Evolutionary conservation across 495 filamentous ascomycete species (phyloP), one percentile per base, ranked within the genome.

Genomic region (Podospora pseudocomata): DNA sequence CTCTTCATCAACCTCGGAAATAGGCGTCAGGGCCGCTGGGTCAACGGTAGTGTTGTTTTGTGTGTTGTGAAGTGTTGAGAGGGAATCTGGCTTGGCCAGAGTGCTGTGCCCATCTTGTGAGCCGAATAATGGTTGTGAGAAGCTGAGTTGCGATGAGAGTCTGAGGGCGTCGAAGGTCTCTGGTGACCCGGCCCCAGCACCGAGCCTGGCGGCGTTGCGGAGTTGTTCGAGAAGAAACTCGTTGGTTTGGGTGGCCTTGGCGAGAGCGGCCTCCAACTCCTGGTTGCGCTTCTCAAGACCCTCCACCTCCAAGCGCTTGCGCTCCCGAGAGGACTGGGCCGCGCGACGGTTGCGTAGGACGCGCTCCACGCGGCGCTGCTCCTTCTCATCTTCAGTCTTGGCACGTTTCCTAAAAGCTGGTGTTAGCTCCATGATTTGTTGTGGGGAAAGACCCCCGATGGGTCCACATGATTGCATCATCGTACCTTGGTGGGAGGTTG

Each of bases 301-400:
- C 80, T 99, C 95, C 68, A 96, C 91, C 80, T 99, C 96, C 70
- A 91, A 86, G 66, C 94, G 88, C 85, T 99, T 99, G 65, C 95
- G 90, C 80, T 98, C 95, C 44, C 95, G 86, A 16, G 94, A 97
- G 64, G 94, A 96, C 83, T 98, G 95, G 56, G 95, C 95, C 54
- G 95, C 95, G 63, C 92, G 90, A 69, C 95, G 92, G 79, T 99
- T 99, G 53, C 95, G 89, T 70, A 97, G 91, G 56, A 99, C 94
- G 64, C 95, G 92, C 83, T 99, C 95, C 71, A 98, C 94, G 64
- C 95, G 91, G 60, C 95, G 90, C 80, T 99, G 95, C 80, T 98
- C 95, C 80, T 99, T 99, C 79, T 99, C 95, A 76, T 97, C 95
- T 65, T 96, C 93, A 30, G 95, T 99, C 86, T 97, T 99, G 73